Evolutionary conservation across 2,329 filamentous ascomycete genomes (phyloP), one percentile per base, ranked within the genome.

Genomic region (Xylaria sp.): DNA sequence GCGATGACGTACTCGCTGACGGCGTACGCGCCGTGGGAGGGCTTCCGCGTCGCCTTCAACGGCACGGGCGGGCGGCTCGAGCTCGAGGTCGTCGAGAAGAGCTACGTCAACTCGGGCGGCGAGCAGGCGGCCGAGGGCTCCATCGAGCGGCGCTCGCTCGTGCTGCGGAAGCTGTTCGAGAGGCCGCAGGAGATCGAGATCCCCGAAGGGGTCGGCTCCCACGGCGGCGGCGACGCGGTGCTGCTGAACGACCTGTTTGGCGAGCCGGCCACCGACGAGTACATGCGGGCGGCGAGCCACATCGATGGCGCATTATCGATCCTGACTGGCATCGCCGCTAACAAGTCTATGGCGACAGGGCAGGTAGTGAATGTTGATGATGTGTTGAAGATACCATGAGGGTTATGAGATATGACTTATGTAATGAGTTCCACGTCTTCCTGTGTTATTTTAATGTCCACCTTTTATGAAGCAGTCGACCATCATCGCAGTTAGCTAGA

Each of bases 1-100:
- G 77, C 82, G 21, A 69, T 86, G 66, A 85, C 83, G 0, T 87
- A 86, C 62, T 83, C 75, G 19, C 70, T 83, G 9, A 82, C 79
- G 1, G 83, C 84, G 0, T 87, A 86, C 52, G 81, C 83, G 3
- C 84, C 84, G 0, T 86, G 82, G 82, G 82, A 85, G 56, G 82
- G 82, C 0, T 84, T 84, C 69, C 74, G 81, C 0, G 79, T 82
- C 11, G 78, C 71, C 54, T 83, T 85, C 66, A 85, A 83, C 61
- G 82, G 84, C 3, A 86, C 78, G 0, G 78, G 77, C 4, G 84
- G 84, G 0, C 71, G 84, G 0, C 65, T 87, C 2, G 84, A 87
- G 69, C 74, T 85, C 51, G 82, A 86, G 62, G 81, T 87, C 0
- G 80, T 86, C 0, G 84, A 87, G 68, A 82, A 81, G 54, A 81